phyloP scores from a whole-genome alignment of 768 basidiomycete genomes.

The Lentinula sp. region DNA sequence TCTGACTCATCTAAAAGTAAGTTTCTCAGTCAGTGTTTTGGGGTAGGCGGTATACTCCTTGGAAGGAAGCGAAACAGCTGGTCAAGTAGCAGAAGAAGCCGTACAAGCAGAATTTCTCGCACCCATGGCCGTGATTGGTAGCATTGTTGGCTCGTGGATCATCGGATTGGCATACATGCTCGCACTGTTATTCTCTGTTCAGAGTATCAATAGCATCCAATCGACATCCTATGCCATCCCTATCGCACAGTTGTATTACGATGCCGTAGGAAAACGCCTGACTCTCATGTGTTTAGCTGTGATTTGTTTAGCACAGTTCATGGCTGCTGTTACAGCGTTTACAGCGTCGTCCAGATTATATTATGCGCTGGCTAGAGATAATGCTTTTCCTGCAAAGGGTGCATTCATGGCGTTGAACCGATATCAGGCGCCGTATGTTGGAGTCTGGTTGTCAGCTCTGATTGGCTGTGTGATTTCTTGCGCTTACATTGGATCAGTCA shows the following conservation, averaged over 20 bases:
- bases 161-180: conserved; percentile 54
- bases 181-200: conserved; percentile 51
- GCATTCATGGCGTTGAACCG: conserved; percentile 45
- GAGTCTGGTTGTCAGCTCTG: conserved; percentile 49
- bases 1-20: not conserved
- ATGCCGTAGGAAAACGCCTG: conserved; percentile 41
- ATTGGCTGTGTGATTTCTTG: conserved; percentile 50
- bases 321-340: conserved; percentile 52
- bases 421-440: conserved; percentile 47
- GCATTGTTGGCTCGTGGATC: conserved; percentile 51
- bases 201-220: conserved; percentile 43
- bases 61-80: conserved; percentile 58
- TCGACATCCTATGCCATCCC: conserved; percentile 49
- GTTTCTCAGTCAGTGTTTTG: not conserved
- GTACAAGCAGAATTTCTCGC: conserved; percentile 50
- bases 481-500: conserved; percentile 50
- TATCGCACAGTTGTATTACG: conserved; percentile 52
- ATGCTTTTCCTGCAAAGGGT: conserved; percentile 41
- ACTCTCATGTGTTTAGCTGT: conserved; percentile 47
- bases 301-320: conserved; percentile 42
- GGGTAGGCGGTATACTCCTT: conserved; percentile 49
- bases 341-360: conserved; percentile 52
- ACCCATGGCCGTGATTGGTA: conserved; percentile 49
- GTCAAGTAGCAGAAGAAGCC: conserved; percentile 59
- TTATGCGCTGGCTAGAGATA: conserved; percentile 51